phyloP scores from a whole-genome alignment of 176 grass and related monocot species.

The Ampelocalamus luodianensis region DNA sequence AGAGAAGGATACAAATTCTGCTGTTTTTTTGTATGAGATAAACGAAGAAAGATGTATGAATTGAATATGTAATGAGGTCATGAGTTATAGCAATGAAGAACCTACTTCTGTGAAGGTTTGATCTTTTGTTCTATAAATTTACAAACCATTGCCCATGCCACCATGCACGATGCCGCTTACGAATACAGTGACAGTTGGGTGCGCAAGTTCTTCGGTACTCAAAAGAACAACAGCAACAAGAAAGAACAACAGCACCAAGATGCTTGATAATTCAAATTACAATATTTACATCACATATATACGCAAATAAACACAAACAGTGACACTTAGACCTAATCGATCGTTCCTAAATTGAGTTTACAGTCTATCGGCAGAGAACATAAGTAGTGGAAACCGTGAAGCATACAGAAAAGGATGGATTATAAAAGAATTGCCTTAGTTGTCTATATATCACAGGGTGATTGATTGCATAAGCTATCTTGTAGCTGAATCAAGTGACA shows the following conservation, averaged over 20 bases:
- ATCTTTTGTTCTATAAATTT: not conserved
- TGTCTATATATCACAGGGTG: no score
- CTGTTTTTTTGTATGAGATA: not conserved
- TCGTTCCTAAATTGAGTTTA: not conserved
- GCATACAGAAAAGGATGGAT: no score
- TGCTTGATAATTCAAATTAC: slow-evolving; percentile 1
- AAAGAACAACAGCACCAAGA: no score
- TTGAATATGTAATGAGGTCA: not conserved
- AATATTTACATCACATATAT: not conserved
- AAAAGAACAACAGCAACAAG: not conserved
- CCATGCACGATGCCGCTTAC: not conserved
- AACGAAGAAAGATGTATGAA: slow-evolving; percentile 11
- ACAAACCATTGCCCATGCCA: not conserved
- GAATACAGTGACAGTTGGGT: not conserved
- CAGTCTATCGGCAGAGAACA: not conserved
- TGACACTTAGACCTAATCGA: not conserved
- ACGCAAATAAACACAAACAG: not conserved
- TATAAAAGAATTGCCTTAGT: no score
- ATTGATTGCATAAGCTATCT: no score
- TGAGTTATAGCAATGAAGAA: not conserved
- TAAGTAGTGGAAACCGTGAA: no score
- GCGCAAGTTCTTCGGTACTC: not conserved
- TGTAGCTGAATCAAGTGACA: no score
- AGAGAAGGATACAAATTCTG: slow-evolving; percentile 2
- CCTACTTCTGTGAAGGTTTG: not conserved